Evolutionary conservation across 2,329 filamentous ascomycete genomes (phyloP).

Genomic region (Aspergillus ustus): DNA sequence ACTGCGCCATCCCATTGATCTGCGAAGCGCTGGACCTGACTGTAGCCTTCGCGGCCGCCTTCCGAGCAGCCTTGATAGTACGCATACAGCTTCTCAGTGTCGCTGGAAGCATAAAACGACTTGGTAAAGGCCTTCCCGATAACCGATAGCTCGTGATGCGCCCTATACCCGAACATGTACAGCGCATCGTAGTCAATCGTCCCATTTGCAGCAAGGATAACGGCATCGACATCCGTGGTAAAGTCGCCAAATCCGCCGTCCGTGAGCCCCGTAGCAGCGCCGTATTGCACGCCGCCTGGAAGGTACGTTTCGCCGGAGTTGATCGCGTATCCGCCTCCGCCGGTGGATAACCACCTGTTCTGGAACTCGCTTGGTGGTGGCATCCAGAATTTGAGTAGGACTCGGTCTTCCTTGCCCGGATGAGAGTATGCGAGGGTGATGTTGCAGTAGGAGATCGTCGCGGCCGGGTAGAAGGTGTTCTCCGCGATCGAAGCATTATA

Average conservation of each 20-base stretch:
- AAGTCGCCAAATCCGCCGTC: constrained; percentile 52
- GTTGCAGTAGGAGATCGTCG: constrained; percentile 39
- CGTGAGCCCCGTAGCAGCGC: constrained; percentile 48
- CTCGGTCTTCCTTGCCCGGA: constrained; percentile 43
- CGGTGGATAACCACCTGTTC: constrained; percentile 51
- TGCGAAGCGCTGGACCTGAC: constrained; percentile 55
- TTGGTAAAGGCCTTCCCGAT: constrained; percentile 52
- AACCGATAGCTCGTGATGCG: constrained; percentile 55
- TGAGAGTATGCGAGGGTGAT: constrained; percentile 50
- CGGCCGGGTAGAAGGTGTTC: neutral
- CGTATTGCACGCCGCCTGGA: constrained; percentile 49
- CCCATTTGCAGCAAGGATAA: constrained; percentile 52
- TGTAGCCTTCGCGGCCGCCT: constrained; percentile 57
- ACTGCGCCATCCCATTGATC: constrained; percentile 54
- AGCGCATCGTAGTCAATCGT: constrained; percentile 41
- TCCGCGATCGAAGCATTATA: constrained; percentile 2
- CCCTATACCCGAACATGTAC: constrained; percentile 51
- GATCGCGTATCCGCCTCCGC: constrained; percentile 51
- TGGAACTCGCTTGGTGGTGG: constrained; percentile 42
- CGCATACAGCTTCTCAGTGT: constrained; percentile 38
- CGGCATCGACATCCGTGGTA: constrained; percentile 38
- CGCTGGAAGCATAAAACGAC: constrained; percentile 41
- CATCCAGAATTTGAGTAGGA: constrained; percentile 44
- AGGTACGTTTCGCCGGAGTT: constrained; percentile 27
- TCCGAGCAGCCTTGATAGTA: constrained; percentile 62